Evolutionary conservation across 345 rosid species (phyloP).

Genomic region (Atalantia buxifolia): DNA sequence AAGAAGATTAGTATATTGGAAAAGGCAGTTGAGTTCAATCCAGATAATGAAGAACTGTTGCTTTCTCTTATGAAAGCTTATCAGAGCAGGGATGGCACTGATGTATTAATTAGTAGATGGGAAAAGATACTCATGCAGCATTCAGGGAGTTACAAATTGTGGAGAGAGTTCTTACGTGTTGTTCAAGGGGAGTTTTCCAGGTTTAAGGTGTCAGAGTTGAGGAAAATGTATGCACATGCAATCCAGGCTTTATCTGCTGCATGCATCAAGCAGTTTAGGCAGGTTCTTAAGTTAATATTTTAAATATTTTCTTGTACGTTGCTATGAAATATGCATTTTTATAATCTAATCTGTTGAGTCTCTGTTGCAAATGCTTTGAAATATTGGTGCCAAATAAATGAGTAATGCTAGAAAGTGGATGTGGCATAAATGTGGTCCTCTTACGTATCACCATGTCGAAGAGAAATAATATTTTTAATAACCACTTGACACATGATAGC

Average conservation of each 20-base stretch:
- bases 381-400: not conserved
- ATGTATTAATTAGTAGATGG: slow-evolving; percentile 80
- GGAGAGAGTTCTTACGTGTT: slow-evolving; percentile 82
- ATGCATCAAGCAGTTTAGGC: slow-evolving; percentile 88
- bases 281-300: slow-evolving; percentile 64
- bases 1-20: slow-evolving; percentile 93
- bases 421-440: no score
- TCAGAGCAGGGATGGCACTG: slow-evolving; percentile 71
- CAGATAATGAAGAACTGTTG: slow-evolving; percentile 77
- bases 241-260: slow-evolving; percentile 80
- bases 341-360: not conserved
- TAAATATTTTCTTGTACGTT: slow-evolving; percentile 9
- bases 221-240: slow-evolving; percentile 88
- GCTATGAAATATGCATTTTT: not conserved
- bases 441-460: no score
- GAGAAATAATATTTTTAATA: no score
- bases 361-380: not conserved
- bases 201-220: slow-evolving; percentile 85
- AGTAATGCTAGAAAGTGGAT: not conserved
- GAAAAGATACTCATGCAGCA: slow-evolving; percentile 71
- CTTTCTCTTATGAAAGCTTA: slow-evolving; percentile 81
- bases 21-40: slow-evolving; percentile 86
- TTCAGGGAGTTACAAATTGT: slow-evolving; percentile 66
- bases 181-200: slow-evolving; percentile 88
- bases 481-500: no score